phyloP scores from a whole-genome alignment of 768 basidiomycete species.

The Auricularia sp. region DNA sequence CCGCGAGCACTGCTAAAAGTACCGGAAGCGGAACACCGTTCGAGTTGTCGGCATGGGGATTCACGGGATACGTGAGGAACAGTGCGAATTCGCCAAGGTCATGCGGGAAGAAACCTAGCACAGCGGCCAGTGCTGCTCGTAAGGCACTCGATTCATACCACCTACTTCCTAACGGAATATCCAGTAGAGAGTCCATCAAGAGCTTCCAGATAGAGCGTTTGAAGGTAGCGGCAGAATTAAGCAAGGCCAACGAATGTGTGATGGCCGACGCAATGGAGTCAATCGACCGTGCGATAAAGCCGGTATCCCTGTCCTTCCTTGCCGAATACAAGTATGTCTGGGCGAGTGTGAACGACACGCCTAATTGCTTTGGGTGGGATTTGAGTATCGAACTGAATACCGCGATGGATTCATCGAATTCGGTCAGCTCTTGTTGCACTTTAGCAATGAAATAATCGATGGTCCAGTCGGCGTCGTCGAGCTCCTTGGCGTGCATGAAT shows the following conservation, averaged over 20 bases:
- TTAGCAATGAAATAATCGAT: slow-evolving; percentile 76
- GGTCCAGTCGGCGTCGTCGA: slow-evolving; percentile 74
- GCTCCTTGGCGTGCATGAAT: slow-evolving; percentile 58
- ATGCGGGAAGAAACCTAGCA: not conserved
- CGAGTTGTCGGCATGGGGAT: not conserved
- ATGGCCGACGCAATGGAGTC: slow-evolving; percentile 59
- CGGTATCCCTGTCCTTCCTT: slow-evolving; percentile 48
- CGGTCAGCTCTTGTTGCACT: slow-evolving; percentile 67
- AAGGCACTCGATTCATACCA: not conserved
- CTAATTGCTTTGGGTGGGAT: slow-evolving; percentile 53
- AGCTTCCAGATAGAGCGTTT: slow-evolving; percentile 72
- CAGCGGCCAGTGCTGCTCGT: slow-evolving; percentile 3
- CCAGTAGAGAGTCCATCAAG: not conserved
- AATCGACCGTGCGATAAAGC: slow-evolving; percentile 68
- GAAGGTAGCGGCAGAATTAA: slow-evolving; percentile 49
- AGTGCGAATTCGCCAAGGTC: slow-evolving; percentile 11
- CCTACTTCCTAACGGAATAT: slow-evolving; percentile 1
- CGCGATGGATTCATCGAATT: slow-evolving; percentile 63
- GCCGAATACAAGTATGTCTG: slow-evolving; percentile 68
- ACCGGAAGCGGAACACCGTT: slow-evolving; percentile 16
- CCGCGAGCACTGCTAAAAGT: not conserved
- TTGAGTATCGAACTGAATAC: slow-evolving; percentile 49
- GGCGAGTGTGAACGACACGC: slow-evolving; percentile 59
- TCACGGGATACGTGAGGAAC: not conserved
- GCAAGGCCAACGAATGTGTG: slow-evolving; percentile 33